Base-by-base conservation (phyloP, 2,329 filamentous ascomycete species). In the Ophiocordyceps polyrhachis-furcata region DNA sequence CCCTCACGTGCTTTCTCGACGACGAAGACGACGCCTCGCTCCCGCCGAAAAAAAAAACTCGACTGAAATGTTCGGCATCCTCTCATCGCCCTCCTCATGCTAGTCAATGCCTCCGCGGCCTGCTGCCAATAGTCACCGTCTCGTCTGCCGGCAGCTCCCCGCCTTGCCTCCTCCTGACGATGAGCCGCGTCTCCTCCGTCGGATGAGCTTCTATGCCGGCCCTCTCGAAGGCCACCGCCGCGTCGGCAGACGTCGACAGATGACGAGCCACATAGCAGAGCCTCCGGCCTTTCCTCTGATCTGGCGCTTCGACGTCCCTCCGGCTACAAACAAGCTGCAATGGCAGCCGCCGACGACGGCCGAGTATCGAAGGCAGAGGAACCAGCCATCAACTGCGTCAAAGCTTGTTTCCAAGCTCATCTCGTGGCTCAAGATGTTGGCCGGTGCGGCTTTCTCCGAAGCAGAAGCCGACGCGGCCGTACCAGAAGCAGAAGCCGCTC, bases 221-320 rank as follows among this genome's bases (percentile, higher is more conserved):
- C 72, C 73, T 1, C 61, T 77, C 49, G 74, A 77, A 57, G 68
- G 64, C 52, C 66, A 70, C 28, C 70, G 69, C 28, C 65, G 73
- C 7, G 52, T 69, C 19, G 70, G 71, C 32, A 73, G 65, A 54
- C 66, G 73, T 14, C 35, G 35, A 45, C 67, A 65, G 44, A 73
- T 76, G 64, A 70, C 67, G 19, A 71, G 66, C 44, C 56, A 73
- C 47, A 59, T 69, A 45, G 62, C 67, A 23, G 54, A 61, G 9
- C 55, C 64, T 20, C 53, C 55, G 4, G 51, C 59, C 8, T 59
- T 58, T 17, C 56, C 62, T 15, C 62, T 66, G 2, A 54, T 61
- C 7, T 76, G 71, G 73, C 62, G 64, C 0, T 61, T 73, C 41
- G 60, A 65, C 13, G 59, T 64, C 21, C 56, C 66, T 1, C 55